Base-by-base conservation (phyloP, 495 filamentous ascomycete species). In the Sordaria brevicollis region DNA sequence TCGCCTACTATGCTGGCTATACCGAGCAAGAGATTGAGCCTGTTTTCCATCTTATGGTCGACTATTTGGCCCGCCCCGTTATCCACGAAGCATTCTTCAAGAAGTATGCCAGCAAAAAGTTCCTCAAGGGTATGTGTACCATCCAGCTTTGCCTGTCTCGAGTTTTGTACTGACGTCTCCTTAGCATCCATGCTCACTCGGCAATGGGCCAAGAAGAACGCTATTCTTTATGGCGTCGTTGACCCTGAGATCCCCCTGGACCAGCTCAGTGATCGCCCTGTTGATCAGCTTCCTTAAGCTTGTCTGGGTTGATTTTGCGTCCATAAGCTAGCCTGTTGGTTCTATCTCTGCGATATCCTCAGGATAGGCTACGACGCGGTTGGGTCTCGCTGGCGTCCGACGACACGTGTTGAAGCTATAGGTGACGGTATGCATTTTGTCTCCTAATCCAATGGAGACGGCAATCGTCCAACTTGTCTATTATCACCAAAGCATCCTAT, bases 101-200 rank as follows among this genome's bases (percentile, higher is more conserved):
- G 86, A 99, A 99, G 79, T 99, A 99, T 76, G 95, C 96, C 17
- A 95, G 93, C 87, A 98, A 97, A 84, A 96, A 94, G 81, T 99
- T 97, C 81, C 80, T 97, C 76, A 97, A 97, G 83, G 94, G 95
- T 93, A 87, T 77, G 81, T 71, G 19, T 54, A 68, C 2, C n/a
- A 43, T 9, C 31, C 57, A 36, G 7, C 13, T 41, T 2, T 37
- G 9, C 37, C 66, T 66, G 71, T 36, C 35, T 68, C 38, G 25
- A 68, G 38, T 5, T 68, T 33, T 34, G 43, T 70, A 66, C 54
- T 80, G 39, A 78, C 69, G 36, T 65, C 73, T 81, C 72, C 67
- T 57, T 73, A 97, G 95, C 93, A 68, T 97, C 95, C 39, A 93
- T 97, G 71, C 83, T 97, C 68, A 92, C 93, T 19, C 92, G 95